Evolutionary conservation across 2,329 filamentous ascomycete species (phyloP).

Genomic region (Colletotrichum falcatum): DNA sequence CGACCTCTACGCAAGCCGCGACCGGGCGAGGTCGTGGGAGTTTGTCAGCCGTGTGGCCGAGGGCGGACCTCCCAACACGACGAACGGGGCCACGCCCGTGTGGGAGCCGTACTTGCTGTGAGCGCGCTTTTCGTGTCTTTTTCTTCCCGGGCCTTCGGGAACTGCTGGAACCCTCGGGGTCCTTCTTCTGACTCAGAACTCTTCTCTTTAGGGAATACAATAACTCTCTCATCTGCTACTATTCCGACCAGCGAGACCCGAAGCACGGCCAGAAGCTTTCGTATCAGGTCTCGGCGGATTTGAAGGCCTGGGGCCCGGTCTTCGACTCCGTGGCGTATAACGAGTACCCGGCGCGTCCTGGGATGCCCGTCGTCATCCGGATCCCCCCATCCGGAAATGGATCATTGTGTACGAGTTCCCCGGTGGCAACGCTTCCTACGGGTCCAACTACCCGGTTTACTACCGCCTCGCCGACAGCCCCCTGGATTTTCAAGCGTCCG

Average conservation of each 20-base stretch:
- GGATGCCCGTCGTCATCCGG: not conserved
- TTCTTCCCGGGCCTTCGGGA: not conserved
- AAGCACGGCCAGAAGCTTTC: not conserved
- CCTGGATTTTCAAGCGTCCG: not conserved
- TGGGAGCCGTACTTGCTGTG: not conserved
- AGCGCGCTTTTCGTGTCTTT: not conserved
- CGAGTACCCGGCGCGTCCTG: not conserved
- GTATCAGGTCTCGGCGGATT: not conserved
- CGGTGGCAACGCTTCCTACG: not conserved
- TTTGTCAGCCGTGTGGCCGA: not conserved
- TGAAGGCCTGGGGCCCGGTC: not conserved
- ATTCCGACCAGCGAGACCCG: not conserved
- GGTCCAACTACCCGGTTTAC: not conserved
- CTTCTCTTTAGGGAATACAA: not conserved
- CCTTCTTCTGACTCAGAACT: not conserved
- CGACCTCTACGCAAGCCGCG: not conserved
- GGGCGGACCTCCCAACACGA: not conserved
- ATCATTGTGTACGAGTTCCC: not conserved
- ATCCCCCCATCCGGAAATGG: not conserved
- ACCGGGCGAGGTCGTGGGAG: not conserved
- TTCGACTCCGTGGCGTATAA: not conserved
- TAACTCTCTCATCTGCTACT: not conserved
- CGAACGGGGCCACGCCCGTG: not conserved
- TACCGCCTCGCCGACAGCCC: not conserved
- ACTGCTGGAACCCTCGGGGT: too few relatives aligned